A percentile compares a stretch with the other conserved stretches of the same genome.
phyloP scores from a whole-genome alignment of 352 stramenopile genomes.

The Pythium aristosporum region DNA sequence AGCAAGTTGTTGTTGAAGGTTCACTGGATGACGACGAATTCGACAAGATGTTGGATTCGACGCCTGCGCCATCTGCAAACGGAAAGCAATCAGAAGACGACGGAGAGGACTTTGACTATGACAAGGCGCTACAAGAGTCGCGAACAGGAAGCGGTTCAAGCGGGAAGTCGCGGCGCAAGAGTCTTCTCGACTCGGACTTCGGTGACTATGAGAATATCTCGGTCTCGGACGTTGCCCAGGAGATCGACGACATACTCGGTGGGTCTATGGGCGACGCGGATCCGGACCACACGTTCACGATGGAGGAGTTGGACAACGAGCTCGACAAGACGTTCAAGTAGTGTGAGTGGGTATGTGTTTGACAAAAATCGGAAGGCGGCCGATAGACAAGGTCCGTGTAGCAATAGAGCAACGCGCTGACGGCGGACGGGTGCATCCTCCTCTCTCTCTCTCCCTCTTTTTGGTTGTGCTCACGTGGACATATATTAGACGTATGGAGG shows the following conservation, averaged over 20 bases:
- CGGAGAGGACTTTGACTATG: conserved; percentile 25
- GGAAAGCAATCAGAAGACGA: neutral
- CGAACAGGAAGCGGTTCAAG: conserved; percentile 20
- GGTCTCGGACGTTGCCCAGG: conserved; percentile 26
- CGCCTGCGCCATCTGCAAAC: neutral
- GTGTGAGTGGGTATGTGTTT: neutral
- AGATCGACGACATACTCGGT: conserved; percentile 26
- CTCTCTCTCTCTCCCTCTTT: neutral
- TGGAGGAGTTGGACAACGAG: conserved; percentile 26
- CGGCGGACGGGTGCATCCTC: neutral
- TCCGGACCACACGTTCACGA: conserved; percentile 17
- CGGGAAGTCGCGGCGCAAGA: conserved; percentile 18
- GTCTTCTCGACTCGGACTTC: conserved; percentile 22
- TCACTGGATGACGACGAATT: conserved; percentile 25
- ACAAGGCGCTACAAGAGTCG: conserved; percentile 18
- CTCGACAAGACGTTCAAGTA: conserved; percentile 24
- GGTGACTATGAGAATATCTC: conserved; percentile 29
- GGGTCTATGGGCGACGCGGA: conserved; percentile 13
- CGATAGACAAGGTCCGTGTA: conserved; percentile 8
- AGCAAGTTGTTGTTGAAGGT: conserved; percentile 2
- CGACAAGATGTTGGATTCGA: conserved; percentile 24
- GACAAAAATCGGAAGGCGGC: neutral
- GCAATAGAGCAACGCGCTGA: conserved; percentile 18
- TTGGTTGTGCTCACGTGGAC: neutral
- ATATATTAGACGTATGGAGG: conserved; percentile 25